phyloP scores from a whole-genome alignment of 208 protist species.

The Trypanosoma boissoni region DNA sequence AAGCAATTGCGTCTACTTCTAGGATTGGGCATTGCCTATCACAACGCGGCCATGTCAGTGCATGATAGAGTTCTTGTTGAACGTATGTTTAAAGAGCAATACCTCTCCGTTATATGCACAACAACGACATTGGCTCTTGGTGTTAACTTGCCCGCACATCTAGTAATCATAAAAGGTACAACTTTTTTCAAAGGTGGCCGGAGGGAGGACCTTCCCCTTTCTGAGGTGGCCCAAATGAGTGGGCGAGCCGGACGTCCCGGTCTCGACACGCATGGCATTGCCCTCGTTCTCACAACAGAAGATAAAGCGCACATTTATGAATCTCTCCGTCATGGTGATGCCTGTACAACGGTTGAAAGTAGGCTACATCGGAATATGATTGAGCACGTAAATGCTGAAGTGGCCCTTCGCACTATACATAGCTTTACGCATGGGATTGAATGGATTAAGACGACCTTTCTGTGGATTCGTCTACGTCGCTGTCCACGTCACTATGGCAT shows the following conservation, averaged over 20 bases:
- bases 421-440: slow-evolving; percentile 58
- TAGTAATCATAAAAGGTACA: slow-evolving; percentile 97
- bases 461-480: slow-evolving; percentile 76
- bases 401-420: slow-evolving; percentile 88
- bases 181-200: slow-evolving; percentile 97
- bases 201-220: slow-evolving; percentile 90
- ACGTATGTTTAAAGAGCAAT: slow-evolving; percentile 79
- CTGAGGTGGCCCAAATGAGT: slow-evolving; percentile 99
- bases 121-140: slow-evolving; percentile 93
- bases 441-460: slow-evolving; percentile 91
- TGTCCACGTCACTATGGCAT: slow-evolving; percentile 78
- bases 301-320: slow-evolving; percentile 57
- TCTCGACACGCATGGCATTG: slow-evolving; percentile 79
- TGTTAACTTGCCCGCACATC: slow-evolving; percentile 92
- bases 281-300: slow-evolving; percentile 88
- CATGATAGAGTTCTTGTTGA: slow-evolving; percentile 82
- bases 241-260: slow-evolving; percentile 89
- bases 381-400: slow-evolving; percentile 94
- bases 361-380: slow-evolving; percentile 84
- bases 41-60: slow-evolving; percentile 80
- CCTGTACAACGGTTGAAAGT: slow-evolving; percentile 63
- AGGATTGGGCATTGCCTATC: slow-evolving; percentile 77
- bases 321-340: slow-evolving; percentile 42
- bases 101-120: slow-evolving; percentile 85
- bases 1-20: slow-evolving; percentile 61